These are phyloP conservation scores for Puccinia triticina DNA, from an alignment of 1,284 basidiomycete genomes.

Conservation along the genomic window DNA sequence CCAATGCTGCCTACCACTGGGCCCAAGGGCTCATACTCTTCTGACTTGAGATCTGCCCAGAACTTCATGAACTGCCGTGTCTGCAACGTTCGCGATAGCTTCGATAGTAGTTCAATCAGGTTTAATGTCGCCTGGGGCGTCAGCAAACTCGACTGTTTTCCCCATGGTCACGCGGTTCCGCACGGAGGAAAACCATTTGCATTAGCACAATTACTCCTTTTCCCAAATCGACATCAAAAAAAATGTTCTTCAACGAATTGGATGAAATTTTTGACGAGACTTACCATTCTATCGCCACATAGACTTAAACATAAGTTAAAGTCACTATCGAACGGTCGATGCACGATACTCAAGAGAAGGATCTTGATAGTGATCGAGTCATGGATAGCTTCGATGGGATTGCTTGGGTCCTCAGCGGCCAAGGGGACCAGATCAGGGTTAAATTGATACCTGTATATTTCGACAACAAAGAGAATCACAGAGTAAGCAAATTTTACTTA, in stretches of 20 bases:
- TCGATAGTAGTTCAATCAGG: conserved; percentile 35
- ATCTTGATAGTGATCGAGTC: conserved; percentile 50
- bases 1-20: conserved; percentile 23
- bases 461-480: background rate
- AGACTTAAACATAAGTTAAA: conserved; percentile 46
- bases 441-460: conserved; percentile 35
- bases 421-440: conserved; percentile 50
- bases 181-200: background rate
- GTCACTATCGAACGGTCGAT: conserved; percentile 50
- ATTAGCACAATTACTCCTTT: background rate
- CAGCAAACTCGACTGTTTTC: conserved; percentile 37
- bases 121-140: conserved; percentile 41
- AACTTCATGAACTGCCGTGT: conserved; percentile 28
- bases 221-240: background rate
- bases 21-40: conserved; percentile 21
- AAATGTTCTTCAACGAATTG: background rate
- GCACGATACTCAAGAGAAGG: conserved; percentile 41
- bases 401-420: conserved; percentile 47
- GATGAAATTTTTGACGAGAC: background rate
- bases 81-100: conserved; percentile 40
- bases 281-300: conserved; percentile 48
- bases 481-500: background rate
- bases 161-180: background rate
- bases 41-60: conserved; percentile 7
- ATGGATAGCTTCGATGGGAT: conserved; percentile 48